A percentile compares a stretch with the other conserved stretches of the same genome.
These are phyloP conservation scores for Aethionema arabicum DNA, from an alignment of 345 rosid species.

Conservation along the genomic window DNA sequence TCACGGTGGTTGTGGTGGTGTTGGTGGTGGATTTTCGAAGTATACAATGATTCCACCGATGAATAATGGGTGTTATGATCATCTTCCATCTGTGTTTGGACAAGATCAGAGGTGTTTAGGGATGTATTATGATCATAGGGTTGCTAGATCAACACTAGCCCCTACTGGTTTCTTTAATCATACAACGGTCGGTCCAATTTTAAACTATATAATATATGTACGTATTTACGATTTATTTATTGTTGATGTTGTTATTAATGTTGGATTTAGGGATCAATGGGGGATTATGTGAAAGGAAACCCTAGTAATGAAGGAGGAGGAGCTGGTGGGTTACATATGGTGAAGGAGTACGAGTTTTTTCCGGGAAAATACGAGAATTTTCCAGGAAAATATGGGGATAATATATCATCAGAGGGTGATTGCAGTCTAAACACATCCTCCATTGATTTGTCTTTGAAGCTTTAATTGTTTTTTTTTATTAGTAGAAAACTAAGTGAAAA, in stretches of 20 bases:
- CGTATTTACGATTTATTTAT: neutral
- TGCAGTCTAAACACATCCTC: conserved; percentile 36
- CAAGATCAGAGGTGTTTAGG: conserved; percentile 23
- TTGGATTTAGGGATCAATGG: conserved; percentile 27
- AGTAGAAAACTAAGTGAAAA: conserved; percentile 17
- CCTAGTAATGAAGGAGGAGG: conserved; percentile 34
- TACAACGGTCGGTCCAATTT: conserved; percentile 11
- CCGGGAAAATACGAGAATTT: conserved; percentile 48
- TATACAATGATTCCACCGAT: conserved; percentile 24
- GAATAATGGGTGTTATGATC: conserved; percentile 32
- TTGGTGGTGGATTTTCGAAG: conserved; percentile 27
- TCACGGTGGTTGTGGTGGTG: conserved; percentile 26
- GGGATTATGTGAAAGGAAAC: conserved; percentile 40
- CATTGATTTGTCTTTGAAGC: conserved; percentile 91
- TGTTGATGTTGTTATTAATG: neutral
- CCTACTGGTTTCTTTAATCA: conserved; percentile 23
- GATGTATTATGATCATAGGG: conserved; percentile 27
- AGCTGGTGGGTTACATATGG: neutral
- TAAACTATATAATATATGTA: neutral
- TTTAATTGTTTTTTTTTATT: conserved; percentile 33
- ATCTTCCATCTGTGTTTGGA: conserved; percentile 1
- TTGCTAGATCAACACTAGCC: conserved; percentile 23
- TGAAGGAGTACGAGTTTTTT: conserved; percentile 72
- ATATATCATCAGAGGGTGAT: conserved; percentile 36
- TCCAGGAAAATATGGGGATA: conserved; percentile 39